Evolutionary conservation across 768 basidiomycete species (phyloP).

Genomic region (Trametopsis cervina): DNA sequence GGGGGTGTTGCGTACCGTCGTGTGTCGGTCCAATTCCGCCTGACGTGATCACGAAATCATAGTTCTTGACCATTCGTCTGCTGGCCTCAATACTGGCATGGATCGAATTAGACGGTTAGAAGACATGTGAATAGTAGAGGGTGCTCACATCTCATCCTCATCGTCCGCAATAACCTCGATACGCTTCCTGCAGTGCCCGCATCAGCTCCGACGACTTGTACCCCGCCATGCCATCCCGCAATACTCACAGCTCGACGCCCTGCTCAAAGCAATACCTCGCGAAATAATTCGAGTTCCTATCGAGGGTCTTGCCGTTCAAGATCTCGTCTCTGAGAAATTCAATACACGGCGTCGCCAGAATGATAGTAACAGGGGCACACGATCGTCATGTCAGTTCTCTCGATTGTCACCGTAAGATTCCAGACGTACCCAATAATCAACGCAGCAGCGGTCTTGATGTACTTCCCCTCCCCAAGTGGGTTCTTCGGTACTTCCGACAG

Average conservation of each 20-base stretch:
- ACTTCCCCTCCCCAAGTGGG: conserved; percentile 60
- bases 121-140: not conserved
- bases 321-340: conserved; percentile 86
- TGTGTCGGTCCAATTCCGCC: conserved; percentile 93
- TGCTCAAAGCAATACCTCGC: conserved; percentile 86
- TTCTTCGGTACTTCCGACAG: conserved; percentile 55
- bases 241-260: conserved; percentile 66
- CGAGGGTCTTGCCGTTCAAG: conserved; percentile 84
- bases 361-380: no score
- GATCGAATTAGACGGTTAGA: not conserved
- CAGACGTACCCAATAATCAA: conserved; percentile 64
- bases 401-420: not conserved
- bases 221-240: not conserved
- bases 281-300: conserved; percentile 80
- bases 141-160: conserved; percentile 77
- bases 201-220: not conserved
- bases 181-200: conserved; percentile 48
- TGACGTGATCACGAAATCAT: conserved; percentile 87
- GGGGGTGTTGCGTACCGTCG: conserved; percentile 48
- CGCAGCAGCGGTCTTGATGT: conserved; percentile 68
- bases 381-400: no score
- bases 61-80: conserved; percentile 66
- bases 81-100: conserved; percentile 71
- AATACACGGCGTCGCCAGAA: not conserved
- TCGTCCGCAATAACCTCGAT: conserved; percentile 91